Conservation (phyloP, 257 asterid species). For the Striga asiatica region DNA sequence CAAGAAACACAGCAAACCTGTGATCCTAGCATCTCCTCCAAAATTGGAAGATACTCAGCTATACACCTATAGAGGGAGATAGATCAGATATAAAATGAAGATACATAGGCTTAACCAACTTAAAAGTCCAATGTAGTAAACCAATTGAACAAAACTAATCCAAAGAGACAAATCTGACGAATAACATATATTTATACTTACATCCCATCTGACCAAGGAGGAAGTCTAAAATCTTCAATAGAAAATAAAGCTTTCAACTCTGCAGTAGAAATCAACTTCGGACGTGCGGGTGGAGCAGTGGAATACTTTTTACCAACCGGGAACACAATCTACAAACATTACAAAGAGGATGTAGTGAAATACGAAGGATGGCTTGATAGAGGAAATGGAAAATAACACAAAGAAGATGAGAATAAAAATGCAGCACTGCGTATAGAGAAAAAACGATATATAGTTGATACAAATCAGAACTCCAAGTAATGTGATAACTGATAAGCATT, state of each 20-base stretch:
- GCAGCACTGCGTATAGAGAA: background rate
- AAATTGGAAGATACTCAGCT: constrained; percentile 79
- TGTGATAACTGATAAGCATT: background rate
- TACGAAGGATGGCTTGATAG: constrained; percentile 1
- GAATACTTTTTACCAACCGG: constrained; percentile 66
- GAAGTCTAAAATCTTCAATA: constrained; percentile 84
- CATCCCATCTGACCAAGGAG: constrained; percentile 94
- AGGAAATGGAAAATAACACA: background rate
- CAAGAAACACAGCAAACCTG: constrained; percentile 45
- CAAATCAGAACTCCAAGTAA: background rate
- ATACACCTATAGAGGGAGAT: constrained; percentile 56
- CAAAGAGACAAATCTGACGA: background rate
- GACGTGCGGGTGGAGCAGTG: constrained; percentile 61
- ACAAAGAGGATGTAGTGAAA: constrained; percentile 2
- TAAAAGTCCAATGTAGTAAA: background rate
- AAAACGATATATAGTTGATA: background rate
- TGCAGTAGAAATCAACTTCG: constrained; percentile 66
- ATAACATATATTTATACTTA: constrained; percentile 27
- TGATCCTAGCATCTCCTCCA: constrained; percentile 62
- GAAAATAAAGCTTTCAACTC: constrained; percentile 74
- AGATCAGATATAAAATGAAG: constrained; percentile 1
- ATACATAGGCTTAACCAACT: background rate
- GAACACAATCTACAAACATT: constrained; percentile 52
- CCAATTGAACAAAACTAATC: background rate
- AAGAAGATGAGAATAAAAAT: background rate